A percentile compares a stretch with the other conserved stretches of the same genome.
phyloP scores from a whole-genome alignment of 2,329 filamentous ascomycete genomes.

The Purpureocillium takamizusanense region DNA sequence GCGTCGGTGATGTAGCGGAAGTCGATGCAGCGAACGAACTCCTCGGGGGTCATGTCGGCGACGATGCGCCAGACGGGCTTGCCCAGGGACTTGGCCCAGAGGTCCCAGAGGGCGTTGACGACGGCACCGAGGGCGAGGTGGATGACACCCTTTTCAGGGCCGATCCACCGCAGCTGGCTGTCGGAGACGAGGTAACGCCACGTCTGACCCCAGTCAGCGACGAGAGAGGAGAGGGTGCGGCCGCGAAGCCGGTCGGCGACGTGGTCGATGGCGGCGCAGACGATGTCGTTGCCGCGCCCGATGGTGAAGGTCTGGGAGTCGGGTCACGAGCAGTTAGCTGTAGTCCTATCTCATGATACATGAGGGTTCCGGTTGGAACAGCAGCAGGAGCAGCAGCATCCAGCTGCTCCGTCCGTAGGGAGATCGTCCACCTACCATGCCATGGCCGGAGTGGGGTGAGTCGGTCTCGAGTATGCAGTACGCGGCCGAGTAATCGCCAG shows the following conservation, averaged over 20 bases:
- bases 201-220: slow-evolving; percentile 74
- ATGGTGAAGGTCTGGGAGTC: slow-evolving; percentile 61
- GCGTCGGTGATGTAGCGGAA: slow-evolving; percentile 93
- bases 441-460: slow-evolving; percentile 60
- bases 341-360: too few relatives aligned
- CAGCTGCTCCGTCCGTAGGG: too few relatives aligned
- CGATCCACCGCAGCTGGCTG: slow-evolving; percentile 87
- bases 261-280: slow-evolving; percentile 74
- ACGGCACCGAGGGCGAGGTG: slow-evolving; percentile 84
- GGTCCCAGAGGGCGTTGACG: slow-evolving; percentile 87
- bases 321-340: not conserved
- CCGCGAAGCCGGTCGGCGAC: slow-evolving; percentile 68
- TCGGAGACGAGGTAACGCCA: slow-evolving; percentile 91
- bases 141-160: slow-evolving; percentile 88
- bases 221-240: slow-evolving; percentile 67
- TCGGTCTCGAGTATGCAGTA: slow-evolving; percentile 88
- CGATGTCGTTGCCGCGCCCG: slow-evolving; percentile 84
- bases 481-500: slow-evolving; percentile 86
- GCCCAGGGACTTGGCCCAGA: slow-evolving; percentile 80
- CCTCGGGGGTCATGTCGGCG: slow-evolving; percentile 80
- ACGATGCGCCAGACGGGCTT: slow-evolving; percentile 91
- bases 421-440: slow-evolving; percentile 50
- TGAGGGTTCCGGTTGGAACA: too few relatives aligned
- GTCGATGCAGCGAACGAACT: slow-evolving; percentile 82
- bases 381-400: too few relatives aligned